Percentiles rank a stretch among this genome's conserved stretches.
Conservation (phyloP, 352 stramenopile species). For the Phytopythium helicoides region DNA sequence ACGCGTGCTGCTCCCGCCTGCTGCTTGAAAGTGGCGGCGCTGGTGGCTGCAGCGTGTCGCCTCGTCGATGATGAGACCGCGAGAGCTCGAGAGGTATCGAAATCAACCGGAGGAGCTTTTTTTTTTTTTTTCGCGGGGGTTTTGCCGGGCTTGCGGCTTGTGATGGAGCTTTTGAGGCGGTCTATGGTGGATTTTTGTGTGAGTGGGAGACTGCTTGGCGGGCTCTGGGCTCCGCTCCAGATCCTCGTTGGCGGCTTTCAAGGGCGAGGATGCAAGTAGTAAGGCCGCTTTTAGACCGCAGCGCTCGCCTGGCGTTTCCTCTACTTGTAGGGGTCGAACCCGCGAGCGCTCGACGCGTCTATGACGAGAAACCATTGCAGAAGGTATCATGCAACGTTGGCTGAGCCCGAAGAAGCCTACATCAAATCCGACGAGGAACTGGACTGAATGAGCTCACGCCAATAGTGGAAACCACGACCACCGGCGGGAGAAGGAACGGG, state of each 20-base stretch:
- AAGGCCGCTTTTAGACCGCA: constrained; percentile 39
- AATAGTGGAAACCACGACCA: too few relatives aligned
- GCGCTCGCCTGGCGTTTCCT: constrained; percentile 7
- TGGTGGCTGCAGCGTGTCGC: neutral
- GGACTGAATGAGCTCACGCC: too few relatives aligned
- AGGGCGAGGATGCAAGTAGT: constrained; percentile 36
- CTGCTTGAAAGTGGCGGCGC: neutral
- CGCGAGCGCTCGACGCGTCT: constrained; percentile 14
- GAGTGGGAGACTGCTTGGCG: neutral
- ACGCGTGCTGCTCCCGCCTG: constrained; percentile 5
- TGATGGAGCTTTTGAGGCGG: too few relatives aligned
- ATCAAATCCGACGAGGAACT: too few relatives aligned
- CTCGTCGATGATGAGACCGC: constrained; percentile 30
- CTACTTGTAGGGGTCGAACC: constrained; percentile 19
- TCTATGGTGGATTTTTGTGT: neutral
- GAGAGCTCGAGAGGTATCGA: constrained; percentile 31
- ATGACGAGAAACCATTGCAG: constrained; percentile 43
- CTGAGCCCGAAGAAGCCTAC: constrained; percentile 27
- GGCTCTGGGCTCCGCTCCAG: constrained; percentile 11
- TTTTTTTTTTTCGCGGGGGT: neutral
- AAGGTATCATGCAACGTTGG: constrained; percentile 42
- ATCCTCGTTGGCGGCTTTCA: neutral
- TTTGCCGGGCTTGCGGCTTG: too few relatives aligned
- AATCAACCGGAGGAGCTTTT: neutral
- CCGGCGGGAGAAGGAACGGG: neutral